These are phyloP conservation scores for Solanum chilense DNA, from an alignment of 257 asterid species.

Conservation along the genomic window DNA sequence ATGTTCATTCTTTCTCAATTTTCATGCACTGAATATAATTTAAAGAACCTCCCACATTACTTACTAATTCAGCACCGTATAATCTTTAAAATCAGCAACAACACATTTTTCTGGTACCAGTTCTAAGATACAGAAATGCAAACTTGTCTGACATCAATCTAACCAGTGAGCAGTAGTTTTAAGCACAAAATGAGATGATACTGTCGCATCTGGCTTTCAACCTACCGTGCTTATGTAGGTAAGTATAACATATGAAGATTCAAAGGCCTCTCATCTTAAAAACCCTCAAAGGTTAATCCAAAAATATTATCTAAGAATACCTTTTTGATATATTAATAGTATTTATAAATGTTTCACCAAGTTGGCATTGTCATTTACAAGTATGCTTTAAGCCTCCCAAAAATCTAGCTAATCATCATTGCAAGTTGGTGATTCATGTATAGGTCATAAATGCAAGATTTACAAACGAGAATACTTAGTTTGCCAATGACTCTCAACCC, in stretches of 20 bases:
- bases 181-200: neutral
- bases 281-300: neutral
- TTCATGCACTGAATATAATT: neutral
- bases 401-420: neutral
- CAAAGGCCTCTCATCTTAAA: neutral
- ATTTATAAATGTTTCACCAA: neutral
- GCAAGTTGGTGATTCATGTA: neutral
- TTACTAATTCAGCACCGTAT: neutral
- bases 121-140: neutral
- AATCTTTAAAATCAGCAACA: neutral
- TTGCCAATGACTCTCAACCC: neutral
- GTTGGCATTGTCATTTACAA: neutral
- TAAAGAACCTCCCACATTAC: neutral
- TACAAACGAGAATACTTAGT: neutral
- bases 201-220: neutral
- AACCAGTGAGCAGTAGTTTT: neutral
- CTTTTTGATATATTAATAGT: neutral
- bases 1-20: neutral
- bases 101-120: neutral
- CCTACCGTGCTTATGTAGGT: neutral
- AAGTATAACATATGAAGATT: neutral
- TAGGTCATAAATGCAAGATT: neutral
- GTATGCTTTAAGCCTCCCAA: neutral
- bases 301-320: neutral
- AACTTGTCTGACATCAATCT: neutral